phyloP scores from a whole-genome alignment of 1,284 basidiomycete species.

The Rhodotorula sp. region DNA sequence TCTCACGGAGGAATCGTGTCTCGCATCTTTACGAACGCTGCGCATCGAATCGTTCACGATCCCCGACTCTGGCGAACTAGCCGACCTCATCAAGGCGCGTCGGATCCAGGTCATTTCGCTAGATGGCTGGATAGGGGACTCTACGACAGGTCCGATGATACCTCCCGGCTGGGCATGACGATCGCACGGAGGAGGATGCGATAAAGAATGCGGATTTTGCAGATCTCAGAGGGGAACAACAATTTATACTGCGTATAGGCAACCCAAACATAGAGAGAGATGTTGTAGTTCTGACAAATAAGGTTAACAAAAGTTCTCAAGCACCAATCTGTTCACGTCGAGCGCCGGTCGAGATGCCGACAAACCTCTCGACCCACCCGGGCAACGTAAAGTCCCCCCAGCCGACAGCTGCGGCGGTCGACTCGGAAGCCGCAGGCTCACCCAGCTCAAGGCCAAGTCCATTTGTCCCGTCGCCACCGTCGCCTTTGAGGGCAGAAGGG shows the following conservation, averaged over 20 bases:
- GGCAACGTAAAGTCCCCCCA: not conserved
- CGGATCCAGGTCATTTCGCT: not conserved
- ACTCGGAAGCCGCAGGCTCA: not conserved
- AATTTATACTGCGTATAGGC: not conserved
- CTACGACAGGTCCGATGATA: not conserved
- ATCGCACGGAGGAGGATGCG: not conserved
- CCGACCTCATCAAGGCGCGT: not conserved
- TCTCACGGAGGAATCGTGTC: not conserved
- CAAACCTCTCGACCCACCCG: not conserved
- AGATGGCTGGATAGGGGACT: not conserved
- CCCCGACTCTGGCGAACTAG: not conserved
- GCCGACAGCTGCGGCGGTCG: not conserved
- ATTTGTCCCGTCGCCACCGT: not conserved
- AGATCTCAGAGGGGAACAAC: not conserved
- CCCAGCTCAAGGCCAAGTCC: constrained; percentile 3
- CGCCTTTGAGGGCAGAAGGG: no score
- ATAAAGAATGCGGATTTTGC: not conserved
- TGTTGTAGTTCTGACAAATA: not conserved
- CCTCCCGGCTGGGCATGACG: not conserved
- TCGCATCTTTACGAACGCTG: not conserved
- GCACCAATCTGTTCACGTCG: not conserved
- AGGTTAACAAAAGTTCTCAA: not conserved
- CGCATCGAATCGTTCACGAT: not conserved
- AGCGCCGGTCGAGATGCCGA: not conserved
- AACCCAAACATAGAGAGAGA: not conserved